A percentile compares a stretch with the other conserved stretches of the same genome.
These are phyloP conservation scores for thale cress (Arabidopsis thaliana) DNA, from an alignment of 345 rosid species.

Conservation along the genomic window TAIR10.1 NC_003070.9:13601001-13601500, in stretches of 20 bases:
- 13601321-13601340: constrained; percentile 80
- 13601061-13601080: constrained; percentile 69
- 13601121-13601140: constrained; percentile 80
- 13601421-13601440: no score
- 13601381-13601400: no score
- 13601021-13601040: not conserved
- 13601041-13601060: not conserved
- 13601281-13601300: constrained; percentile 91
- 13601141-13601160: constrained; percentile 94
- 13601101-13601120: constrained; percentile 92
- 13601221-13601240: constrained; percentile 88
- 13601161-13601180: constrained; percentile 96
- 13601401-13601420: no score
- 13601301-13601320: constrained; percentile 92
- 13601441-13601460: no score
- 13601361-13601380: no score
- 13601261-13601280: constrained; percentile 88
- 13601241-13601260: constrained; percentile 84
- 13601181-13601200: constrained; percentile 93
- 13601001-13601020: not conserved
- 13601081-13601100: constrained; percentile 88
- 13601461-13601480: no score
- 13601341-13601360: constrained; percentile 47
- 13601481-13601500: no score
- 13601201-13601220: constrained; percentile 94